A percentile compares a stretch with the other conserved stretches of the same genome.
phyloP scores from a whole-genome alignment of 1,284 basidiomycete species.

The Coniophora puteana region DNA sequence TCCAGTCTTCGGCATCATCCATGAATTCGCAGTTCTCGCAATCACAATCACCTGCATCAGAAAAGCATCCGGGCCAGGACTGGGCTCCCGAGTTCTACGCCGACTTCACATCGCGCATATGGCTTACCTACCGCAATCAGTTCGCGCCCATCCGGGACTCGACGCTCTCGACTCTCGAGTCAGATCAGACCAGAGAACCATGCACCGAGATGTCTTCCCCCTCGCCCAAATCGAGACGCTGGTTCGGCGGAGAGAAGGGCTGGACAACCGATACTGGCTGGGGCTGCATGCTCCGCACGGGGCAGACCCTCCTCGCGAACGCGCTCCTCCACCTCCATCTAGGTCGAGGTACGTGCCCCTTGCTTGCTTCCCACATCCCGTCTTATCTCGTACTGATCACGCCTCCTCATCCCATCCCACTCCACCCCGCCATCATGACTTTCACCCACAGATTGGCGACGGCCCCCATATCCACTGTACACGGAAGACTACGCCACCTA shows the following conservation, averaged over 20 bases:
- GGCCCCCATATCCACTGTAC: constrained; percentile 57
- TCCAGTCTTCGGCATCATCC: constrained; percentile 40
- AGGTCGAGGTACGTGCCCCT: constrained; percentile 67
- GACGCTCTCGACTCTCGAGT: constrained; percentile 50
- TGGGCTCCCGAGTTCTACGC: constrained; percentile 85
- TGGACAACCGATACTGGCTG: constrained; percentile 95
- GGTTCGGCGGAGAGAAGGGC: constrained; percentile 63
- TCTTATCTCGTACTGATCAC: constrained; percentile 5
- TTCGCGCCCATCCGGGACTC: constrained; percentile 80
- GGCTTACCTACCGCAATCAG: constrained; percentile 91
- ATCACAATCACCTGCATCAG: constrained; percentile 32
- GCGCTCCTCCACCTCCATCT: constrained; percentile 82
- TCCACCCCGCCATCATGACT: no score
- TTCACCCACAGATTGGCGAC: constrained; percentile 72
- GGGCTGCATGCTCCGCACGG: constrained; percentile 98
- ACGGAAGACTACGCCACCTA: constrained; percentile 73
- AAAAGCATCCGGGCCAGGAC: constrained; percentile 43
- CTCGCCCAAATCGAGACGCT: constrained; percentile 45
- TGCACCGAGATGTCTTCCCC: constrained; percentile 17
- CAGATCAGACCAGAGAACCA: constrained; percentile 23
- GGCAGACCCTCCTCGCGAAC: constrained; percentile 91
- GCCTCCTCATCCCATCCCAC: constrained; percentile 5
- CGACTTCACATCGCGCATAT: constrained; percentile 87
- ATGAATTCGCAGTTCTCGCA: constrained; percentile 33
- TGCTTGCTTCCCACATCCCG: constrained; percentile 4